Evolutionary conservation across 176 grass and related monocot genomes (phyloP), one percentile per base, ranked within the genome.

Genomic region (Stipa capillata): DNA sequence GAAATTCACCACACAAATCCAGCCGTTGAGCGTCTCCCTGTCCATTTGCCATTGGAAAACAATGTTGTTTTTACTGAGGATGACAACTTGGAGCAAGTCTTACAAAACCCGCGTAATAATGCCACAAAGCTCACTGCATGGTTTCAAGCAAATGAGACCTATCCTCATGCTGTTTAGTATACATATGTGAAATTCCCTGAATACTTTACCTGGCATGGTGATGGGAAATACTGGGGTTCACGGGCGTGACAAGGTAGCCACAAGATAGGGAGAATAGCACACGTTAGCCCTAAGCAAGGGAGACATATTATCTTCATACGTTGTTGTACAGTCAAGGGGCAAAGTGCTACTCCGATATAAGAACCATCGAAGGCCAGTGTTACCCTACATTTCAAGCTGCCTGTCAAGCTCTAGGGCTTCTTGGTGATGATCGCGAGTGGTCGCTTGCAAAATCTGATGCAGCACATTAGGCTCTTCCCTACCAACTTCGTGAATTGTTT

Each of bases 111-210:
- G 3, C 2, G 28, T 5, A 48, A 48, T 18, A 2, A 17, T 10
- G 9, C 18, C 0, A 47, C 66, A 4, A 47, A 47, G 3, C 43
- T 70, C 0, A 49, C 27, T 32, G 27, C 27, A 5, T 71, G 27
- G 67, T 31, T 71, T 32, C 8, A 32, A 11, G 66, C 66, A 16
- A 70, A 48, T 8, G 17, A 2, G 18, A 2, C 6, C 0, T 15
- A n/a, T 4, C 9, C 1, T 0, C 0, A 44, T 0, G 74, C 27
- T n/a, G 0, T 0, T 0, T 15, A 62, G 1, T 7, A 15, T 5
- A 77, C 27, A 8, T 77, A 48, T 63, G 18, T 14, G 0, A 0
- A 77, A 1, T 63, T 77, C 2, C 74, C 17, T 2, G 34, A 55
- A 1, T 0, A 56, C 0, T 74, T 15, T 3, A 55, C 47, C 5